These are phyloP conservation scores for Ustilago curta DNA, from an alignment of 1,284 basidiomycete genomes.

Conservation along the genomic window DNA sequence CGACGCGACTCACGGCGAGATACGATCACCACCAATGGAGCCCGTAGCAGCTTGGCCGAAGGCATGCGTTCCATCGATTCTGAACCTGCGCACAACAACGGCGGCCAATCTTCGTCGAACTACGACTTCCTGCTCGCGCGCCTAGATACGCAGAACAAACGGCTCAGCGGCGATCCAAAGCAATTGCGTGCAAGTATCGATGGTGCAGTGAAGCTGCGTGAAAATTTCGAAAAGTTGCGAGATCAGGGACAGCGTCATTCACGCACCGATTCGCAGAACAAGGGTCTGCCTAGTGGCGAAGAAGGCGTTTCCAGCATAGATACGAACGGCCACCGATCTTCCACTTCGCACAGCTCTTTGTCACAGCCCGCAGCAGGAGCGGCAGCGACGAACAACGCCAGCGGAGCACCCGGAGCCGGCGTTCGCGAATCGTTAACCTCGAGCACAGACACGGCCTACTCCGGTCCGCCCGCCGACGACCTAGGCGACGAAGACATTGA, in stretches of 20 bases:
- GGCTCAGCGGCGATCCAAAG: constrained; percentile 58
- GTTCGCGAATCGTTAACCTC: constrained; percentile 4
- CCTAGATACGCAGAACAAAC: constrained; percentile 57
- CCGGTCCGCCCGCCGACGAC: constrained; percentile 44
- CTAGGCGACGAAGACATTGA: constrained; percentile 63
- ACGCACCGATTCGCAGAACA: constrained; percentile 36
- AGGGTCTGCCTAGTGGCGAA: neutral
- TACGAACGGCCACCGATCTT: constrained; percentile 3
- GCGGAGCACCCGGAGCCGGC: neutral
- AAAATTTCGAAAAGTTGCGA: constrained; percentile 64
- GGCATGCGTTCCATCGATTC: constrained; percentile 19
- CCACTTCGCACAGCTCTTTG: neutral
- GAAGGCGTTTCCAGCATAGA: constrained; percentile 13
- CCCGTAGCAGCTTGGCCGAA: constrained; percentile 12
- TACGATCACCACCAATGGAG: constrained; percentile 37
- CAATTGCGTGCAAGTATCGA: constrained; percentile 59
- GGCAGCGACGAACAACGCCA: neutral
- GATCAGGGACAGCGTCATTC: constrained; percentile 32
- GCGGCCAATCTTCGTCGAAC: constrained; percentile 26
- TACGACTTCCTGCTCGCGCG: constrained; percentile 61
- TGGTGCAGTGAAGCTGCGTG: constrained; percentile 62
- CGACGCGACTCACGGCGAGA: constrained; percentile 30
- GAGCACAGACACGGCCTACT: constrained; percentile 16
- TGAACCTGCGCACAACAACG: constrained; percentile 8
- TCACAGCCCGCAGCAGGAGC: neutral